Evolutionary conservation across 2,329 filamentous ascomycete genomes (phyloP), one percentile per base, ranked within the genome.

Genomic region (Venturia carpophila): DNA sequence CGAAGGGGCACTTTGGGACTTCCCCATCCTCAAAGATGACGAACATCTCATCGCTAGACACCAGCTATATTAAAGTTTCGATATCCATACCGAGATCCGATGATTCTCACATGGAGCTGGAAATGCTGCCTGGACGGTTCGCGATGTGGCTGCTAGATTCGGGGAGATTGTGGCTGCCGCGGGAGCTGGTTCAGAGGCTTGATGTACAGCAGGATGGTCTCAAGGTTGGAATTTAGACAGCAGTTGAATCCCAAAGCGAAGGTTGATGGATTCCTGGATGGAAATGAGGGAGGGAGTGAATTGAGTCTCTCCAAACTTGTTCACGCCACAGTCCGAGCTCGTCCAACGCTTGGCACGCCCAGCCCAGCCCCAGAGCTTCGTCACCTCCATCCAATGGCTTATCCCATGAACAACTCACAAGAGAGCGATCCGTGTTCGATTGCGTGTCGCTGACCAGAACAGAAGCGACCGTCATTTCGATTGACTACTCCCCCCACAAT

Each of bases 371-470:
- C n/a, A 52, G 47, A 52, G 47, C 47, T 58, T 58, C 52, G 52
- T 58, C 52, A 58, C 52, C 52, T 37, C 27, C 17, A 27, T 11
- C 27, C 52, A 37, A 34, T 58, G 52, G 27, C 52, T 15, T 58
- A 37, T 37, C 10, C 15, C 52, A 58, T 58, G 52, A n/a, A 58
- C 52, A 58, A 58, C 52, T 58, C 52, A 58, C 27, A 34, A 52
- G 15, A 58, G 27, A n/a, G 27, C 37, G 52, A 58, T 58, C 37
- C 52, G 52, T 58, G 52, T 58, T 58, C 27, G 27, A 58, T 58
- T 58, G 52, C 52, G 52, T 58, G 52, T 58, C 52, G 52, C 52
- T 58, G 52, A 37, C 30, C 17, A 19, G 15, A 37, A 58, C 52
- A 37, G 27, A 58, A 37, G 21, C 47, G 47, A 52, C 47, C 13